These are phyloP conservation scores for Aspergillus vadensis DNA, from an alignment of 2,329 filamentous ascomycete species.

Conservation along the genomic window DNA sequence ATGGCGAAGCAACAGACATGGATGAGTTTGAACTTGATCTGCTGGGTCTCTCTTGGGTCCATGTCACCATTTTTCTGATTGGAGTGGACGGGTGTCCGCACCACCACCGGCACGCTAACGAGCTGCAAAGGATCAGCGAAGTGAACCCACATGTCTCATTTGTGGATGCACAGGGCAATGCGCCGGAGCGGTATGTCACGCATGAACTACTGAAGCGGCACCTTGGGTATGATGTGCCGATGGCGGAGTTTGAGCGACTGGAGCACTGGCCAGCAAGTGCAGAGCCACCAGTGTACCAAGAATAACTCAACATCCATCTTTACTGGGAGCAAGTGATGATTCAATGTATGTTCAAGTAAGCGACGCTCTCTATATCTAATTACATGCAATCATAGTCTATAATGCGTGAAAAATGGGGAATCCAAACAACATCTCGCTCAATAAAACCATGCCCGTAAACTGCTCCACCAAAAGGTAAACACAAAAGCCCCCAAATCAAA, in stretches of 20 bases:
- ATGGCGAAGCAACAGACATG: constrained; percentile 10
- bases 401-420: neutral
- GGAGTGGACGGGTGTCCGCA: constrained; percentile 10
- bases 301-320: neutral
- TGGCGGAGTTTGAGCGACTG: constrained; percentile 9
- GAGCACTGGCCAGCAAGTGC: neutral
- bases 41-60: constrained; percentile 8
- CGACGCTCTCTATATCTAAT: too few relatives aligned
- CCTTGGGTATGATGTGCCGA: constrained; percentile 7
- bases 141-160: constrained; percentile 8
- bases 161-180: constrained; percentile 9
- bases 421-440: neutral
- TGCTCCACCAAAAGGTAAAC: neutral
- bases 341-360: neutral
- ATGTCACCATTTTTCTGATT: constrained; percentile 10
- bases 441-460: neutral
- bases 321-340: too few relatives aligned
- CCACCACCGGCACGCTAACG: constrained; percentile 11
- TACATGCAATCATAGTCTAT: too few relatives aligned
- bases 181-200: constrained; percentile 7
- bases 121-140: constrained; percentile 10
- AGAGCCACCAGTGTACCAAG: neutral
- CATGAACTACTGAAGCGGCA: constrained; percentile 11
- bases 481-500: neutral
- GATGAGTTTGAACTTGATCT: constrained; percentile 12